Evolutionary conservation across 306 rosid species (phyloP).

Genomic region (Rosa chinensis): DNA sequence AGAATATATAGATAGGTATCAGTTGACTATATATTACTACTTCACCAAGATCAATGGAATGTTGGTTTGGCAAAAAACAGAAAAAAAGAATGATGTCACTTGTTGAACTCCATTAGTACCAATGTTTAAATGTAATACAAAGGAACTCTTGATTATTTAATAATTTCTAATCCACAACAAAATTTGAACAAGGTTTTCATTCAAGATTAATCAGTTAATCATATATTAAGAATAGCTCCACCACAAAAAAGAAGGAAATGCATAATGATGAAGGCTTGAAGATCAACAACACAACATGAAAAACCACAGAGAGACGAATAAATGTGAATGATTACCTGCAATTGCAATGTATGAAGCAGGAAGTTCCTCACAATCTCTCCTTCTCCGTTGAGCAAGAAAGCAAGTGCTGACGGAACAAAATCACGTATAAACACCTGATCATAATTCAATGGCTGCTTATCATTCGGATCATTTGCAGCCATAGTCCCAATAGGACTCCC

Average conservation of each 20-base stretch:
- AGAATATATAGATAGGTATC: not conserved
- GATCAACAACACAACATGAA: not conserved
- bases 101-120: not conserved
- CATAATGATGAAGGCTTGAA: not conserved
- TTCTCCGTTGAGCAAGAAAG: constrained; percentile 92
- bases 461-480: constrained; percentile 74
- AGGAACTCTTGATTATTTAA: not conserved
- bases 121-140: not conserved
- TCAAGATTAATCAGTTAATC: not conserved
- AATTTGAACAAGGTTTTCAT: not conserved
- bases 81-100: not conserved
- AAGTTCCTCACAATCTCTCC: constrained; percentile 82
- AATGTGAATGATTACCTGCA: constrained; percentile 59
- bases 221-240: not conserved
- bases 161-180: not conserved
- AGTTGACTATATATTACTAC: not conserved
- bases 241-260: not conserved
- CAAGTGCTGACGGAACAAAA: constrained; percentile 84
- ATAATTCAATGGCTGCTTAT: constrained; percentile 62
- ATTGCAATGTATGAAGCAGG: constrained; percentile 86
- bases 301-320: not conserved
- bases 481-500: constrained; percentile 84
- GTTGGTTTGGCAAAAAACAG: not conserved
- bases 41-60: not conserved
- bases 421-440: constrained; percentile 95